A percentile compares a stretch with the other conserved stretches of the same genome.
phyloP scores from a whole-genome alignment of 2,329 filamentous ascomycete genomes.

The Fusarium protoensiforme region DNA sequence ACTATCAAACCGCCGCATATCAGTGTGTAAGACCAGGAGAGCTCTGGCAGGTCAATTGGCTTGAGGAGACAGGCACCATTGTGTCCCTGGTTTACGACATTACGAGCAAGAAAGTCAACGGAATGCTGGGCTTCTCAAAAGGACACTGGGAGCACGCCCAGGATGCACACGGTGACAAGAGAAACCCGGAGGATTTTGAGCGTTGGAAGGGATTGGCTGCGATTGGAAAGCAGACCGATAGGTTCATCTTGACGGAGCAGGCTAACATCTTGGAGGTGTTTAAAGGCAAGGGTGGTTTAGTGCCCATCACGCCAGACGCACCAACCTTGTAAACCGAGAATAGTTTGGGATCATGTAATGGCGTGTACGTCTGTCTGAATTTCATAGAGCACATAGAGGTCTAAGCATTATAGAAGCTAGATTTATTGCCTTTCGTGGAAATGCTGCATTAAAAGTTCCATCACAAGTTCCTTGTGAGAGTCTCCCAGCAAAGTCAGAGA shows the following conservation, averaged over 20 bases:
- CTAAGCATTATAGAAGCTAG: not conserved
- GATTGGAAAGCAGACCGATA: conserved; percentile 61
- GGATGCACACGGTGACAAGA: conserved; percentile 66
- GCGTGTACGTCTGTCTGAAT: not conserved
- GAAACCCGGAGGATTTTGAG: conserved; percentile 60
- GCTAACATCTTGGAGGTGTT: conserved; percentile 62
- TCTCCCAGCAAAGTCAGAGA: too few relatives aligned
- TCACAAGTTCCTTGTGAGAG: too few relatives aligned
- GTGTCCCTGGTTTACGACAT: conserved; percentile 68
- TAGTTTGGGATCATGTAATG: not conserved
- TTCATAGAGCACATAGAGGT: not conserved
- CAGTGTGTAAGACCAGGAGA: conserved; percentile 68
- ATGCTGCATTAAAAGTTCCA: too few relatives aligned
- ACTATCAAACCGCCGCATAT: conserved; percentile 65
- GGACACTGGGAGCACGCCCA: conserved; percentile 65
- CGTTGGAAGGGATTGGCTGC: conserved; percentile 62
- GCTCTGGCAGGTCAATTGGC: conserved; percentile 70
- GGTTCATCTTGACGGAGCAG: conserved; percentile 64
- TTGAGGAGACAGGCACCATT: conserved; percentile 69
- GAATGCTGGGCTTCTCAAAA: conserved; percentile 64
- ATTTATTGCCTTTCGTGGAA: not conserved
- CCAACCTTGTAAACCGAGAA: conserved; percentile 5
- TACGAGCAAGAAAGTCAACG: conserved; percentile 58
- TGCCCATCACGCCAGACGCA: conserved; percentile 52
- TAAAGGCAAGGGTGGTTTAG: conserved; percentile 59